phyloP scores from a whole-genome alignment of 2,329 filamentous ascomycete genomes.

The Penicillium palitans region DNA sequence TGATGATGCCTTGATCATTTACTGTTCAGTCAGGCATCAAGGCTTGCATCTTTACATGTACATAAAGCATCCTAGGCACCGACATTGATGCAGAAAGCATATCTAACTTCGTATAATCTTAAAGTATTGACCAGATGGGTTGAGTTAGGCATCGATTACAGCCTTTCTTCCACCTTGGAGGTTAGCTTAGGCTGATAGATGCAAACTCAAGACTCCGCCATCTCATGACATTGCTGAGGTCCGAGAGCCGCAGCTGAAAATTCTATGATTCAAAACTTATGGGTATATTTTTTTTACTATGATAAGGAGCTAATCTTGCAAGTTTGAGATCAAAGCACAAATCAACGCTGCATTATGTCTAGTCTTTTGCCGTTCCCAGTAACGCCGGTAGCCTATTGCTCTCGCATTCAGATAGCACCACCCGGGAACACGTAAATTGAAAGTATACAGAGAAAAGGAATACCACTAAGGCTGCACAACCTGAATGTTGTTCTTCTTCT shows the following conservation, averaged over 20 bases:
- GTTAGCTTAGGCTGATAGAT: not conserved
- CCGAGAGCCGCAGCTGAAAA: not conserved
- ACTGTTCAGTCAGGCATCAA: conserved; percentile 6
- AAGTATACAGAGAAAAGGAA: conserved; percentile 6
- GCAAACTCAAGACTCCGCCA: not conserved
- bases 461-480: conserved; percentile 46
- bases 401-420: conserved; percentile 3
- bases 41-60: conserved; percentile 1
- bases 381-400: conserved; percentile 22
- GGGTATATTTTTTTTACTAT: conserved; percentile 6
- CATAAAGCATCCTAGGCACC: not conserved
- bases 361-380: conserved; percentile 21
- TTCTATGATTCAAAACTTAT: not conserved
- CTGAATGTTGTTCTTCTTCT: conserved; percentile 53
- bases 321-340: conserved; percentile 9
- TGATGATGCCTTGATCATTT: not conserved
- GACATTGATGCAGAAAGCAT: not conserved
- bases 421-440: conserved; percentile 12
- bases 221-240: not conserved
- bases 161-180: not conserved
- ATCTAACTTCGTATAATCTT: not conserved
- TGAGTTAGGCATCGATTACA: not conserved
- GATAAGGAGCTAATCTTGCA: conserved; percentile 4
- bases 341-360: conserved; percentile 24
- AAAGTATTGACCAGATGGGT: not conserved